Evolutionary conservation across 139 green algal genomes (phyloP).

Genomic region (Chlamydomonas sp.): DNA sequence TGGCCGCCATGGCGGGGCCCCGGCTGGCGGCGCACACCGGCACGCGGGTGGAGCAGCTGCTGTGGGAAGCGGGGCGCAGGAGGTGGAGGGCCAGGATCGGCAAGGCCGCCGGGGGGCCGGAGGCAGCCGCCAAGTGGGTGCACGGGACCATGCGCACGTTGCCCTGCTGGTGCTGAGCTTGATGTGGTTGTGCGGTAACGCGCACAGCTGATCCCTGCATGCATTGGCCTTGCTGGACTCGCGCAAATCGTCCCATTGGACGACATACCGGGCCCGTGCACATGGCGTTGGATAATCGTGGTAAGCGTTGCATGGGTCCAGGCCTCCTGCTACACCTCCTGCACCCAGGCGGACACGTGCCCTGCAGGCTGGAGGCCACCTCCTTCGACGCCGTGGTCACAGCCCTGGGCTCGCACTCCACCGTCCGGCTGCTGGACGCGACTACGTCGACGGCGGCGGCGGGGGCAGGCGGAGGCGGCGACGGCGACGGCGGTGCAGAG

Average conservation of each 20-base stretch:
- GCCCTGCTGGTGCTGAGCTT: too few species aligned
- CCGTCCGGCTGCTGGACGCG: neutral
- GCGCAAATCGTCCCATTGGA: too few species aligned
- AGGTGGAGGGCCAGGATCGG: neutral
- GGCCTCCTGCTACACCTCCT: too few species aligned
- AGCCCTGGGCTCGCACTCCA: conserved; percentile 13
- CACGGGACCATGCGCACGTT: too few species aligned
- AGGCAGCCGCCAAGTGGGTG: neutral
- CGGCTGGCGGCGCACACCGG: neutral
- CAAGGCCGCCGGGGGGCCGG: neutral
- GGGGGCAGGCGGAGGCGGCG: neutral
- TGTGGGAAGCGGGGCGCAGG: neutral
- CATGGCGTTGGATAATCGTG: too few species aligned
- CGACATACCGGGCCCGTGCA: too few species aligned
- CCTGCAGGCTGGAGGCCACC: neutral
- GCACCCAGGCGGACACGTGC: neutral
- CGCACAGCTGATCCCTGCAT: too few species aligned
- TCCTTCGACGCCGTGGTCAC: neutral
- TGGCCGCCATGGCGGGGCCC: conserved; percentile 3
- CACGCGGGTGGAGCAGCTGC: neutral
- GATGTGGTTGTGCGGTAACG: too few species aligned
- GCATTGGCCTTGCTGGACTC: too few species aligned
- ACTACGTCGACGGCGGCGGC: neutral
- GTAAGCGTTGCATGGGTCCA: too few species aligned
- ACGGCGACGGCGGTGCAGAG: too few species aligned